Evolutionary conservation across 2,329 filamentous ascomycete genomes (phyloP).

Genomic region (Graphilbum sp.): DNA sequence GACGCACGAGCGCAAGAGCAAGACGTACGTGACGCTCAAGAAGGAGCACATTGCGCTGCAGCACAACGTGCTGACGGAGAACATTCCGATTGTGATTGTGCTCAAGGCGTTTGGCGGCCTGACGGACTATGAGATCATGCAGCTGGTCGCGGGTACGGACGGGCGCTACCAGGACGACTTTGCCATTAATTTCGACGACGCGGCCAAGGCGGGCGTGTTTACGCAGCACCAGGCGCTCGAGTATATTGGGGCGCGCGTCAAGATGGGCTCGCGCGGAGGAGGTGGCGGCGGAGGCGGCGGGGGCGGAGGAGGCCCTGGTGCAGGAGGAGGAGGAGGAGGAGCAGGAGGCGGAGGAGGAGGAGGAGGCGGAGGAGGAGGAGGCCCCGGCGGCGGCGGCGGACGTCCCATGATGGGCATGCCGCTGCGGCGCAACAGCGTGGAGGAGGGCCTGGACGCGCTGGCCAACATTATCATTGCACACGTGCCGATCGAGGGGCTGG

Average conservation of each 20-base stretch:
- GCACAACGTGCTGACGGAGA: conserved; percentile 85
- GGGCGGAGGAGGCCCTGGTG: conserved; percentile 39
- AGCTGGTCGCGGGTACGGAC: conserved; percentile 78
- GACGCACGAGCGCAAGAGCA: conserved; percentile 93
- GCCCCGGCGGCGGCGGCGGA: conserved; percentile 4
- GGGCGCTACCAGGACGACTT: conserved; percentile 88
- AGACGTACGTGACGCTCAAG: conserved; percentile 88
- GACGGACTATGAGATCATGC: conserved; percentile 87
- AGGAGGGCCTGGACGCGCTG: conserved; percentile 84
- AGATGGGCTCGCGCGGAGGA: conserved; percentile 56
- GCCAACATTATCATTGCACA: conserved; percentile 90
- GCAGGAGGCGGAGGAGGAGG: conserved; percentile 12
- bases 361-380: conserved; percentile 17
- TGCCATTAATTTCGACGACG: conserved; percentile 86
- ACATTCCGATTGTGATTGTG: conserved; percentile 86
- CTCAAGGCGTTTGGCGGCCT: conserved; percentile 88
- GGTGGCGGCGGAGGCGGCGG: not conserved
- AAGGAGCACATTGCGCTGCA: conserved; percentile 80
- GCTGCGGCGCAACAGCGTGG: conserved; percentile 60
- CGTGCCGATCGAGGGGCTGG: conserved; percentile 76
- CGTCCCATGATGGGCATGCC: conserved; percentile 20
- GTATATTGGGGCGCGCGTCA: conserved; percentile 73
- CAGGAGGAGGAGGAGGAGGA: conserved; percentile 8
- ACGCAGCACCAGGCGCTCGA: conserved; percentile 94
- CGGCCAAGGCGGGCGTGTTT: conserved; percentile 64